Conservation (phyloP, 1,284 basidiomycete species). For the Malassezia furfur region DNA sequence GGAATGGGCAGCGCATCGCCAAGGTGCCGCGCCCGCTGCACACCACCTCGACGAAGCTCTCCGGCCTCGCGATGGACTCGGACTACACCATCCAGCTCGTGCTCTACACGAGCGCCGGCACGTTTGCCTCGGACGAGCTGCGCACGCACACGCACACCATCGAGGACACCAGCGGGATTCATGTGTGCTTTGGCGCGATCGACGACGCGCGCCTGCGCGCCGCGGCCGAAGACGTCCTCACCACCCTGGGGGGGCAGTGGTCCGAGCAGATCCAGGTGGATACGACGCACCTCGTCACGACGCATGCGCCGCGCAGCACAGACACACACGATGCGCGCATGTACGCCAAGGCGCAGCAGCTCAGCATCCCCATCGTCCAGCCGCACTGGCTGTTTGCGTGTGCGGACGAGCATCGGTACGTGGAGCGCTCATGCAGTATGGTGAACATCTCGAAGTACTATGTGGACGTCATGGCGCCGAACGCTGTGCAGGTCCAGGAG, state of each 20-base stretch:
- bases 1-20: constrained; percentile 40
- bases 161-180: constrained; percentile 40
- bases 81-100: constrained; percentile 47
- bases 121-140: constrained; percentile 32
- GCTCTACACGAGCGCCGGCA: constrained; percentile 41
- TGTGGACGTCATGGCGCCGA: constrained; percentile 41
- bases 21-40: constrained; percentile 41
- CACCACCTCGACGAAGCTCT: constrained; percentile 44
- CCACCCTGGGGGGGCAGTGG: constrained; percentile 52
- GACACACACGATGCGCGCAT: not conserved
- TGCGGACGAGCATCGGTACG: constrained; percentile 34
- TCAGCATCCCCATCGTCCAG: constrained; percentile 45
- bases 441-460: constrained; percentile 43
- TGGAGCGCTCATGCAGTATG: constrained; percentile 25
- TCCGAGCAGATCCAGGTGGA: constrained; percentile 79
- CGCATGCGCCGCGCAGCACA: constrained; percentile 3
- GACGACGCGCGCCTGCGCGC: constrained; percentile 23
- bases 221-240: constrained; percentile 27
- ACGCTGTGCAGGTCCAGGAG: constrained; percentile 22
- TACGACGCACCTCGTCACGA: constrained; percentile 43
- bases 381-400: constrained; percentile 48
- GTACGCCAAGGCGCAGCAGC: constrained; percentile 39
- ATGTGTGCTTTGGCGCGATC: constrained; percentile 41
- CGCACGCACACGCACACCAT: constrained; percentile 40
- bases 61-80: constrained; percentile 39